phyloP scores from a whole-genome alignment of 371 early-diverging fungal species.

The Mortierella sp. region DNA sequence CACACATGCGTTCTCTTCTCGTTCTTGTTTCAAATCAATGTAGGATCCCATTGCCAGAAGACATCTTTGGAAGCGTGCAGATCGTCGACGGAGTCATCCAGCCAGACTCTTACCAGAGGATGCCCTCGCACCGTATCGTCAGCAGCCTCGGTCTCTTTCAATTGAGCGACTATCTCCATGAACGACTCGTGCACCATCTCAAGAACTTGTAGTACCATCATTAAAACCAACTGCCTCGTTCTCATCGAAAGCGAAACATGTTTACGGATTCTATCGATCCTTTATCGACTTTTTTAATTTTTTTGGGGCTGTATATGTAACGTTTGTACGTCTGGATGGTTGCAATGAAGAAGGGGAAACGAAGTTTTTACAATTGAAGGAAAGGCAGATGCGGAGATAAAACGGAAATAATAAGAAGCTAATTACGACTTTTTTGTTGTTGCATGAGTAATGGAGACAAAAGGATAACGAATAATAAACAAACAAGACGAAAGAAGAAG shows the following conservation, averaged over 20 bases:
- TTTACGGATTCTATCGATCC: background rate
- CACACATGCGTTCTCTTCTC: background rate
- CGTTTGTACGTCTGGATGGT: background rate
- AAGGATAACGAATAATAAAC: background rate
- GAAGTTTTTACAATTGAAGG: background rate
- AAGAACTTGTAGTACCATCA: constrained; percentile 16
- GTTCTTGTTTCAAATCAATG: background rate
- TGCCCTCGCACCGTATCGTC: constrained; percentile 88
- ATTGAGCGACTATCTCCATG: constrained; percentile 63
- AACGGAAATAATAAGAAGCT: constrained; percentile 7
- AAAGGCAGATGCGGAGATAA: background rate
- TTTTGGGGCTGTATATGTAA: background rate
- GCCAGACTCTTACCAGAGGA: constrained; percentile 73
- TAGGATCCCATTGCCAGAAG: constrained; percentile 82
- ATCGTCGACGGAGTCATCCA: constrained; percentile 67
- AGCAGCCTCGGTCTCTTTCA: constrained; percentile 78
- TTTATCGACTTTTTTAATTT: background rate
- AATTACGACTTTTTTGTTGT: background rate
- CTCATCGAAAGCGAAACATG: background rate
- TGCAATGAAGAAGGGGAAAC: constrained; percentile 4
- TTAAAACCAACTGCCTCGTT: background rate
- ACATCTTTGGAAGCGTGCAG: constrained; percentile 84
- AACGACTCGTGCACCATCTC: constrained; percentile 31
- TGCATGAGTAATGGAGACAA: background rate
- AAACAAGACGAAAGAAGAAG: background rate